Evolutionary conservation across 352 stramenopile genomes (phyloP).

Genomic region (Globisporangium cederbergense): DNA sequence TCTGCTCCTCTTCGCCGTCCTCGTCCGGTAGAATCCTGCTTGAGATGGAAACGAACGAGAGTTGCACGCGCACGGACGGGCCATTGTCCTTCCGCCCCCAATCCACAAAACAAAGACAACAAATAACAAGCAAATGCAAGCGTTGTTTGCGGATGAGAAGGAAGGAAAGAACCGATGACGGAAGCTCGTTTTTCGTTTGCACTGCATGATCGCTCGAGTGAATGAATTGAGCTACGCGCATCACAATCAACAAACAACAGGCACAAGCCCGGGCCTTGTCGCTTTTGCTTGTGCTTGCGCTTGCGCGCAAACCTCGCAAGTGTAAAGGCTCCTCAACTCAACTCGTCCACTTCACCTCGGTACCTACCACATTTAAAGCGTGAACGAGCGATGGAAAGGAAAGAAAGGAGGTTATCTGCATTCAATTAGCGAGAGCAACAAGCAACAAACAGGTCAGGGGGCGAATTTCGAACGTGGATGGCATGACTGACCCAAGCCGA

Average conservation of each 20-base stretch:
- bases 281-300: constrained; percentile 1
- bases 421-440: not conserved
- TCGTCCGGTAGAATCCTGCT: not conserved
- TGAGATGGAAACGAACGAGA: constrained; percentile 1
- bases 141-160: not conserved
- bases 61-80: not conserved
- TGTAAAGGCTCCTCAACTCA: not conserved
- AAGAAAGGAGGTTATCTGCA: not conserved
- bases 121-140: not conserved
- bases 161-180: not conserved
- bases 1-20: not conserved
- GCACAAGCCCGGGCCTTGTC: too few species aligned
- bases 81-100: not conserved
- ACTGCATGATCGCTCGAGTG: too few species aligned
- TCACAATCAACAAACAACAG: too few species aligned
- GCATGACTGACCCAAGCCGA: not conserved
- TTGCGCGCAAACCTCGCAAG: not conserved
- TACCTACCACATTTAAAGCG: constrained; percentile 2
- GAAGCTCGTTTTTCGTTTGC: not conserved
- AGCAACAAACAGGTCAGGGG: too few species aligned
- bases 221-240: not conserved
- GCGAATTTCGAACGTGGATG: not conserved
- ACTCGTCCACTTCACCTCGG: constrained; percentile 2
- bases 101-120: not conserved
- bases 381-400: too few species aligned